These are phyloP conservation scores for Centella asiatica DNA, from an alignment of 129 eudicot species.

Conservation along the genomic window DNA sequence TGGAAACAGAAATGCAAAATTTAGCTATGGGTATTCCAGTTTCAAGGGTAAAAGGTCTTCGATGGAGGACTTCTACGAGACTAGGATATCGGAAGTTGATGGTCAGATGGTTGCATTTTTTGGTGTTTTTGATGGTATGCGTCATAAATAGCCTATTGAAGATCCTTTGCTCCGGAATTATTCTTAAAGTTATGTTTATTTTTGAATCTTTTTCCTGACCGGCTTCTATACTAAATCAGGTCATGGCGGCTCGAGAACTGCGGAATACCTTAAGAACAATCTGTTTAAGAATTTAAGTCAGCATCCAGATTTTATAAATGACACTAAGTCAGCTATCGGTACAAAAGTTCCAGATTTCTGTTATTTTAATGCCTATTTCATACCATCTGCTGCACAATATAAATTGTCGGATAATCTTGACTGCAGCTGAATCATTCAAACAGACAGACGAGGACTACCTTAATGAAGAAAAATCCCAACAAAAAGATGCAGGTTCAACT, in stretches of 20 bases:
- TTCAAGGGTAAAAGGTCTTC: slow-evolving; percentile 76
- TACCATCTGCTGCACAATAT: slow-evolving; percentile 2
- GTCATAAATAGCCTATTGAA: slow-evolving; percentile 3
- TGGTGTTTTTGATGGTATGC: slow-evolving; percentile 77
- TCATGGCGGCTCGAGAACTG: slow-evolving; percentile 79
- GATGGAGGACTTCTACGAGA: slow-evolving; percentile 73
- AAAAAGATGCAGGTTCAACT: slow-evolving; percentile 81
- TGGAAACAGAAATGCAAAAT: slow-evolving; percentile 39
- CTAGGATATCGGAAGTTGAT: slow-evolving; percentile 56
- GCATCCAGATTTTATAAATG: slow-evolving; percentile 67
- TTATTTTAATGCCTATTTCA: neutral
- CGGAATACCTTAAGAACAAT: slow-evolving; percentile 69
- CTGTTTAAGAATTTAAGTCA: slow-evolving; percentile 60
- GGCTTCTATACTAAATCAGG: slow-evolving; percentile 25
- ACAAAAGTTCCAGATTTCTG: slow-evolving; percentile 2
- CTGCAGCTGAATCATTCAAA: slow-evolving; percentile 61
- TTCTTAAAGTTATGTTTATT: neutral
- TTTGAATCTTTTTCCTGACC: neutral
- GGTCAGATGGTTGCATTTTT: slow-evolving; percentile 77
- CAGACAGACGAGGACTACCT: slow-evolving; percentile 68
- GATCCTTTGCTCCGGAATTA: neutral
- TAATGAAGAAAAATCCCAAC: slow-evolving; percentile 47
- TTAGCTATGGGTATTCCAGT: slow-evolving; percentile 72
- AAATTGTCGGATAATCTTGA: slow-evolving; percentile 10
- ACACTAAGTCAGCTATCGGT: slow-evolving; percentile 75